Conservation (phyloP, 2,329 filamentous ascomycete species). For the Colletotrichum sp. region DNA sequence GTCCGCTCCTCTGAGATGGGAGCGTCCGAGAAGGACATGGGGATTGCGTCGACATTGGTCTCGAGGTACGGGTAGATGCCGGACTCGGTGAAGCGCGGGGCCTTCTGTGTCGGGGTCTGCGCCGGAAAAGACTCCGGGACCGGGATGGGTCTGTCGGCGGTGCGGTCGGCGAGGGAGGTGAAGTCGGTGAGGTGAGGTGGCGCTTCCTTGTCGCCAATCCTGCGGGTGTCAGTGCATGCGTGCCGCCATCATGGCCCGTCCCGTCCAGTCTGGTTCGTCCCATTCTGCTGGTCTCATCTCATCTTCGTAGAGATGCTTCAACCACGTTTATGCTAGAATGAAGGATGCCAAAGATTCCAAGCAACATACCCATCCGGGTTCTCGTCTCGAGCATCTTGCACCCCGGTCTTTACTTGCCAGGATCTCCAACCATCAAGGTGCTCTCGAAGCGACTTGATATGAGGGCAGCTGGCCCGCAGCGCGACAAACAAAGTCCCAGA, state of each 20-base stretch:
- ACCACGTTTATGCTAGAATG: not conserved
- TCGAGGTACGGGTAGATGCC: constrained; percentile 68
- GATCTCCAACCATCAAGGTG: constrained; percentile 1
- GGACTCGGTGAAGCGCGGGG: constrained; percentile 59
- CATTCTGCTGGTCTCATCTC: not conserved
- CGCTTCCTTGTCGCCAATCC: constrained; percentile 44
- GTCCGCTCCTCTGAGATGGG: constrained; percentile 47
- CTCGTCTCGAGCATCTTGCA: not conserved
- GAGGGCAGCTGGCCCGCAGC: not conserved
- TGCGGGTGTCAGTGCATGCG: constrained; percentile 27
- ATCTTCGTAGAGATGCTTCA: not conserved
- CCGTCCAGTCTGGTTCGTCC: not conserved
- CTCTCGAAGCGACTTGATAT: not conserved
- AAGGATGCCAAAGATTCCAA: not conserved
- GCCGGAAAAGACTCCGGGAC: constrained; percentile 54
- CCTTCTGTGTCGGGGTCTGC: constrained; percentile 38
- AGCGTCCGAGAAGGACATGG: constrained; percentile 67
- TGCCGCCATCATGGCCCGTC: not conserved
- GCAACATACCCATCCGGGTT: not conserved
- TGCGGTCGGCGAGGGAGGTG: constrained; percentile 49
- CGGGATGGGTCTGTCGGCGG: constrained; percentile 51
- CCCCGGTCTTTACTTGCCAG: not conserved
- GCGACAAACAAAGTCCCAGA: not conserved
- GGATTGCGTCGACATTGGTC: constrained; percentile 63
- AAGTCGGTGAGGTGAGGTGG: constrained; percentile 50